phyloP scores from a whole-genome alignment of 306 rosid genomes.

The Dalbergia cochinchinensis region DNA sequence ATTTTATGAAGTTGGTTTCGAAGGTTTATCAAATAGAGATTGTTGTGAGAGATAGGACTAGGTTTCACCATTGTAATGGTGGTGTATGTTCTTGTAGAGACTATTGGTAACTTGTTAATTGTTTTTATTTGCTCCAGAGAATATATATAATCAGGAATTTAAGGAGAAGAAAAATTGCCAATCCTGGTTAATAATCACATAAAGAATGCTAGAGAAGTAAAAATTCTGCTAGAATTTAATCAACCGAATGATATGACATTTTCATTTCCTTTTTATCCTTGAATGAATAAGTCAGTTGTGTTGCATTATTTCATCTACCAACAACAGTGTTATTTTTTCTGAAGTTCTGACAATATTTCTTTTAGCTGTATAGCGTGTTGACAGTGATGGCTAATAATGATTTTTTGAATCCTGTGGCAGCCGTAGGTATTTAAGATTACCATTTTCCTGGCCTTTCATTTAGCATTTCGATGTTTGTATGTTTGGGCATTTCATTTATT shows the following conservation, averaged over 20 bases:
- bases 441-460: neutral
- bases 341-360: too few species aligned
- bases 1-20: conserved; percentile 87
- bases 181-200: neutral
- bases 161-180: neutral
- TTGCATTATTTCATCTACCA: too few species aligned
- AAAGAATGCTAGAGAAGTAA: neutral
- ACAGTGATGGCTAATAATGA: too few species aligned
- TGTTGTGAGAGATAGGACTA: conserved; percentile 77
- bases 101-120: conserved; percentile 61
- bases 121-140: neutral
- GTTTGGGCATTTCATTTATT: neutral
- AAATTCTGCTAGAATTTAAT: too few species aligned
- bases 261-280: too few species aligned
- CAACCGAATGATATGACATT: too few species aligned
- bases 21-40: conserved; percentile 68
- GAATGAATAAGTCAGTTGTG: too few species aligned
- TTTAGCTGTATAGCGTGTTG: too few species aligned
- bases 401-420: too few species aligned
- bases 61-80: conserved; percentile 80
- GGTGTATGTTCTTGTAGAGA: conserved; percentile 63
- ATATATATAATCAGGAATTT: neutral
- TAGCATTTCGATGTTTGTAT: neutral
- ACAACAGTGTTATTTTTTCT: too few species aligned
- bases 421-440: too few species aligned